Evolutionary conservation across 1,139 yeast species (phyloP).

Genomic region (Blastobotrys serpentis): DNA sequence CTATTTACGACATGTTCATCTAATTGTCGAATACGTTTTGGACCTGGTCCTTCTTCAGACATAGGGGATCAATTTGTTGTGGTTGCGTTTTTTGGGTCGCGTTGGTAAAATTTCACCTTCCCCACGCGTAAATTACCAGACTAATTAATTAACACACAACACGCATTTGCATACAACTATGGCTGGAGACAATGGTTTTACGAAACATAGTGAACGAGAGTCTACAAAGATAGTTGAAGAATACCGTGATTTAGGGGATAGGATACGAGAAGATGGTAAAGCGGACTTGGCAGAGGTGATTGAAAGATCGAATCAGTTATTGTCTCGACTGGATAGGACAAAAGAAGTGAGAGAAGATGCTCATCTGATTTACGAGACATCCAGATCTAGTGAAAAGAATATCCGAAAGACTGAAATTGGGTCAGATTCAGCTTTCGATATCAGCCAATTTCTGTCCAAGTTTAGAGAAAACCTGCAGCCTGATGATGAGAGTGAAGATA

Average conservation of each 20-base stretch:
- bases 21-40: conserved; percentile 33
- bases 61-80: no score
- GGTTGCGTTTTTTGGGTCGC: conserved; percentile 1
- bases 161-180: background rate
- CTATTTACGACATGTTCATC: conserved; percentile 74
- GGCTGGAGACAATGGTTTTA: background rate
- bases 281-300: conserved; percentile 2
- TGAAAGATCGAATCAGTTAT: conserved; percentile 15
- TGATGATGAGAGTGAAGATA: background rate
- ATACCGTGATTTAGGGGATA: background rate
- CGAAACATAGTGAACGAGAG: conserved; percentile 10
- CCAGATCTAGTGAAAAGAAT: conserved; percentile 15
- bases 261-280: background rate
- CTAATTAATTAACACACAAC: background rate
- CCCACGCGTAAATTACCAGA: background rate
- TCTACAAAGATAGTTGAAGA: conserved; percentile 9
- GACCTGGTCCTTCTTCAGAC: background rate
- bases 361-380: conserved; percentile 11
- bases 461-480: conserved; percentile 14
- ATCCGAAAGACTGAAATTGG: conserved; percentile 18
- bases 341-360: conserved; percentile 23
- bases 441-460: conserved; percentile 15
- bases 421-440: conserved; percentile 17
- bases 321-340: conserved; percentile 20
- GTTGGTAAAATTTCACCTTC: background rate